These are phyloP conservation scores for Punica granatum DNA, from an alignment of 345 rosid genomes.

Conservation along the genomic window DNA sequence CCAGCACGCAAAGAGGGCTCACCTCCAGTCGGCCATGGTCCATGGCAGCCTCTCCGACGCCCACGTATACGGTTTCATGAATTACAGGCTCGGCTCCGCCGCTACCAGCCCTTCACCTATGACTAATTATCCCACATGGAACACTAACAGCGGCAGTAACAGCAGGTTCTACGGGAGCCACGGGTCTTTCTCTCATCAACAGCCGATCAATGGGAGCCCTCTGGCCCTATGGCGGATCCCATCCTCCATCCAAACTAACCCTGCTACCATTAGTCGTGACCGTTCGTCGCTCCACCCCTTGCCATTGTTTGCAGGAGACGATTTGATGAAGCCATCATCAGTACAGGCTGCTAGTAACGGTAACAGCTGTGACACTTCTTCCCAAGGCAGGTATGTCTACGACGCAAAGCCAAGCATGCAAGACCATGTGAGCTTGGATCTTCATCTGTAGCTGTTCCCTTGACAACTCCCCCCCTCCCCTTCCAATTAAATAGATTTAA, in stretches of 20 bases:
- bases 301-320: constrained; percentile 37
- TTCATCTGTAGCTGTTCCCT: constrained; percentile 55
- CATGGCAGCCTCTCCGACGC: constrained; percentile 45
- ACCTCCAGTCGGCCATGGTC: constrained; percentile 62
- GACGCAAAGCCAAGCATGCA: constrained; percentile 45
- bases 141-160: constrained; percentile 4
- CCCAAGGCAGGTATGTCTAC: constrained; percentile 36
- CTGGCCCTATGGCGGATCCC: constrained; percentile 74
- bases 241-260: constrained; percentile 26
- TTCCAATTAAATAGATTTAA: not conserved
- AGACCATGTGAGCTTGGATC: constrained; percentile 96
- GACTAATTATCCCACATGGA: constrained; percentile 62
- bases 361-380: constrained; percentile 20
- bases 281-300: constrained; percentile 27
- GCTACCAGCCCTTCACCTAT: constrained; percentile 7
- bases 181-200: constrained; percentile 29
- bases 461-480: not conserved
- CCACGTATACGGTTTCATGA: constrained; percentile 45
- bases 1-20: constrained; percentile 84
- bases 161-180: constrained; percentile 47
- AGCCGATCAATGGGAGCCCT: constrained; percentile 71
- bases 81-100: constrained; percentile 37
- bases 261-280: constrained; percentile 22
- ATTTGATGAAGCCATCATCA: constrained; percentile 18
- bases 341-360: constrained; percentile 13